These are phyloP conservation scores for Aspergillus felis DNA, from an alignment of 2,329 filamentous ascomycete species.

Conservation along the genomic window DNA sequence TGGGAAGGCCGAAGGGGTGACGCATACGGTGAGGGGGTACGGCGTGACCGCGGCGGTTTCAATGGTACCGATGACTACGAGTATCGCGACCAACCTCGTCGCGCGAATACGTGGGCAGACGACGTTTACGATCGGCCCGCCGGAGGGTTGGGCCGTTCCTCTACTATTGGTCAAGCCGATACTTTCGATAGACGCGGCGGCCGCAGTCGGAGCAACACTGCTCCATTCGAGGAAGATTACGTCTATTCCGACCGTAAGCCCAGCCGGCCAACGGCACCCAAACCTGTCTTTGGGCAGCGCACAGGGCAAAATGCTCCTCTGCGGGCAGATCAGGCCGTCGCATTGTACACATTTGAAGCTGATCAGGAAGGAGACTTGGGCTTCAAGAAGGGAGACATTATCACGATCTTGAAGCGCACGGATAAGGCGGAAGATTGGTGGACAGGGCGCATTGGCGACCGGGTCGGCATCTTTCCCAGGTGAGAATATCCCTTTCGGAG, in stretches of 20 bases:
- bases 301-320: conserved; percentile 36
- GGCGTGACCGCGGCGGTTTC: conserved; percentile 52
- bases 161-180: conserved; percentile 29
- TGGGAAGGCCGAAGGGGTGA: conserved; percentile 74
- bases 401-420: conserved; percentile 90
- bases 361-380: conserved; percentile 88
- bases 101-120: conserved; percentile 48
- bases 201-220: conserved; percentile 36
- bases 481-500: conserved; percentile 28
- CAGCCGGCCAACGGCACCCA: conserved; percentile 77
- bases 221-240: conserved; percentile 46
- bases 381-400: conserved; percentile 96
- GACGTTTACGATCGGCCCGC: conserved; percentile 45
- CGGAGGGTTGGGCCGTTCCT: conserved; percentile 31
- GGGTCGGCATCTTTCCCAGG: conserved; percentile 91
- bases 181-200: conserved; percentile 26
- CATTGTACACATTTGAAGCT: conserved; percentile 89
- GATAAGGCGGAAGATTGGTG: conserved; percentile 96
- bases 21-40: conserved; percentile 64
- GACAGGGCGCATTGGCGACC: conserved; percentile 83
- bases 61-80: conserved; percentile 51
- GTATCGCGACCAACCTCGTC: conserved; percentile 50
- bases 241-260: conserved; percentile 61
- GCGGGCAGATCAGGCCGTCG: conserved; percentile 74
- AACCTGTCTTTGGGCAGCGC: conserved; percentile 68